Evolutionary conservation across 129 eudicot genomes (phyloP), one percentile per base, ranked within the genome.

Genomic region (Chrysanthemum seticuspe): DNA sequence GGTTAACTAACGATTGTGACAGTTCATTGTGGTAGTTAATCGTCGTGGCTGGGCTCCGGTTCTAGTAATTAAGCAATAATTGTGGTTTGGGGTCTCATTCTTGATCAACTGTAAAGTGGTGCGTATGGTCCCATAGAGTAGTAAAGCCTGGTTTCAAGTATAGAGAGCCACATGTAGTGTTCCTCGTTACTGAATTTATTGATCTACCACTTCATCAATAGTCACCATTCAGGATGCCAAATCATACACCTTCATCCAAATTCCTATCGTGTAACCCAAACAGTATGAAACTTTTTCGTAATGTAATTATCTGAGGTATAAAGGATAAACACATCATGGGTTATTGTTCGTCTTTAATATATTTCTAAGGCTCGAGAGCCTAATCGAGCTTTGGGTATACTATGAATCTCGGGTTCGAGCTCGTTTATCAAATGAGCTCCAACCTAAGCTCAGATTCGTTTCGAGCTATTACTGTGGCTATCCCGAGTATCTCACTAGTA

Each of bases 81-180:
- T 57, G 80, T 68, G 71, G 74, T 68, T 67, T 58, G 52, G 23
- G 75, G 81, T 76, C 75, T 60, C 56, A 68, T 59, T 76, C 75
- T 76, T 60, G 82, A 57, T 78, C 63, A 45, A 63, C 74, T 65
- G 74, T 72, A 57, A 74, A 74, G 79, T 74, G 56, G 72, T 15
- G 8, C 72, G 29, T 47, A 69, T 69, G 82, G 82, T 78, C 82
- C 78, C 78, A 31, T 45, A 15, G 65, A 65, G 78, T 74, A 74
- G 71, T 74, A 74, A 63, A 74, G 68, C 40, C 72, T 70, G 52
- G 25, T 65, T 65, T 57, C 74, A 72, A 78, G 74, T 72, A 27
- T 78, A 72, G 44, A 72, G 44, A 65, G 40, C 55, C 82, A 78
- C 82, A 78, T 78, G 82, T n/a, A 14, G 68, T 78, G 82, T 78